Conservation (phyloP, 305 asterid species). For the Petunia hybrid region DNA sequence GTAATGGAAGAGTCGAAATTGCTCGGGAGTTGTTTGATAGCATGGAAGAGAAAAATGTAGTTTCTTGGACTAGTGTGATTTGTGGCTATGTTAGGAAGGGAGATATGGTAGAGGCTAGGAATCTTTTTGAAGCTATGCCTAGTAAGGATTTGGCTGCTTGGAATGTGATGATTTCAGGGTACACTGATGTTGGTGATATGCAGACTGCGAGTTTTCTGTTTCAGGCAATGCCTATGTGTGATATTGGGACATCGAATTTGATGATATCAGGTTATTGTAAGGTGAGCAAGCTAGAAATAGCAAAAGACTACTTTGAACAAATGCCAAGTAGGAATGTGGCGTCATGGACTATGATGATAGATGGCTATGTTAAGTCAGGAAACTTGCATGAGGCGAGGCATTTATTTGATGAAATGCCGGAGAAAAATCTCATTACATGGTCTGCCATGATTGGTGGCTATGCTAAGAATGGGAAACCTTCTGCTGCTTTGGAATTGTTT, state of each 20-base stretch:
- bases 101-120: slow-evolving; percentile 32
- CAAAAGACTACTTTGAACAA: slow-evolving; percentile 30
- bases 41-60: slow-evolving; percentile 30
- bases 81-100: slow-evolving; percentile 33
- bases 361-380: slow-evolving; percentile 33
- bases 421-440: slow-evolving; percentile 37
- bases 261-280: slow-evolving; percentile 35
- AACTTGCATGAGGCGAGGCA: slow-evolving; percentile 19
- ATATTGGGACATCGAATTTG: slow-evolving; percentile 23
- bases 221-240: slow-evolving; percentile 30
- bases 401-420: slow-evolving; percentile 32
- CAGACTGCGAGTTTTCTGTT: slow-evolving; percentile 6
- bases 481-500: slow-evolving; percentile 29
- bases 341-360: slow-evolving; percentile 42
- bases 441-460: slow-evolving; percentile 32
- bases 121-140: slow-evolving; percentile 30
- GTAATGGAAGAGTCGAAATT: slow-evolving; percentile 17
- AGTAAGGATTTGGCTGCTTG: slow-evolving; percentile 29
- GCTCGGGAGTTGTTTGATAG: slow-evolving; percentile 24
- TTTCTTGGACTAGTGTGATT: slow-evolving; percentile 39
- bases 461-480: slow-evolving; percentile 34
- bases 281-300: slow-evolving; percentile 26
- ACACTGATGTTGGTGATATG: slow-evolving; percentile 26
- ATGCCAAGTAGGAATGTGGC: slow-evolving; percentile 34
- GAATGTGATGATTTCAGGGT: slow-evolving; percentile 32